Evolutionary conservation across 495 filamentous ascomycete species (phyloP), one percentile per base, ranked within the genome.

Genomic region (Evernia prunastri): DNA sequence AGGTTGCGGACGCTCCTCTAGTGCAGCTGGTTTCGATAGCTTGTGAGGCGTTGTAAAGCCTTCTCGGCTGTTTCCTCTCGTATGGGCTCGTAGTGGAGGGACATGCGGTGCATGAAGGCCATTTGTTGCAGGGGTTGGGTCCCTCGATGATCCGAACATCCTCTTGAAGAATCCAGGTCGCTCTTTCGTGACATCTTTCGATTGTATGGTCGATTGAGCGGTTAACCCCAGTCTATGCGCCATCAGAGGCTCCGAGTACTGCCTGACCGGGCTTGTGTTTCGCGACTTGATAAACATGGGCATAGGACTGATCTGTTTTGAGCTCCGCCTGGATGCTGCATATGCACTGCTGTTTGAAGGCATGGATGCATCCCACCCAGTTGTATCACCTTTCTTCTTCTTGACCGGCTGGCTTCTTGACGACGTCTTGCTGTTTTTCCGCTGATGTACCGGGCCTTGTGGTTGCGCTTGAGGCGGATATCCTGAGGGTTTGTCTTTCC

Each of bases 101-200:
- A 57, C 42, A 23, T 65, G 63, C 9, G 54, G 51, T 60, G 42
- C 29, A 17, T 58, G 61, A n/a, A 45, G 47, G 39, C 67, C 65
- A 12, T 58, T 47, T 12, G 59, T 64, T 31, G 33, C 63, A 20
- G 72, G 59, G 25, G 73, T 63, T 10, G 73, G 56, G 23, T 64
- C 77, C 70, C 80, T 87, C 36, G 81, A 80, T 7, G 81, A 84
- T 56, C 87, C 89, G 74, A 97, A 96, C 17, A 97, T 88, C 66
- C 93, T 85, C 63, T 89, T 85, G 78, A 97, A 97, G 76, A 98
- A 98, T 31, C 94, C 91, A 18, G 82, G 90, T 31, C 86, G 85
- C 62, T 93, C 89, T 71, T 87, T 91, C 17, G 64, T 63, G 49
- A 27, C 68, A 67, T 53, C 60, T 59, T 66, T 63, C 17, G 64